Base-by-base conservation (phyloP, 1,139 yeast species). In the Sugiyamaella paludigena region DNA sequence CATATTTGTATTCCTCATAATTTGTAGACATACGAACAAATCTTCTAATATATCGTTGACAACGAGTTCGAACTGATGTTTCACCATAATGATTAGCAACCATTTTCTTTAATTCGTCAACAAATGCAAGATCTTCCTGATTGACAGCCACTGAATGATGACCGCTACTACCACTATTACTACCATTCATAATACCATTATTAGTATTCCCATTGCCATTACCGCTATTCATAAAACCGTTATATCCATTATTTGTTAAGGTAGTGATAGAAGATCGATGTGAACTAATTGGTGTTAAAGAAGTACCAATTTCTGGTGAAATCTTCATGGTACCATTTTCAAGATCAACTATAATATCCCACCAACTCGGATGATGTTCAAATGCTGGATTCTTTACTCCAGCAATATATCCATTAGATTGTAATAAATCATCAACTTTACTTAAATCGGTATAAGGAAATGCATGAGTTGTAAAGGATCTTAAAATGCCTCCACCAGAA, bases 381-480 rank as follows among this genome's bases (percentile, higher is more conserved):
- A 81, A 81, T 48, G 83, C 80, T 10, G 85, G 84, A 63, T 82
- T 81, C 55, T 81, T 80, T 43, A 83, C 83, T 9, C 87, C 87
- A 4, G 86, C 87, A 59, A 81, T 70, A 62, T 68, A 81, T 26
- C 81, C 79, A 15, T 73, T 76, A 52, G 81, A 77, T 51, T 72
- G 68, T 52, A 77, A 74, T 55, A 81, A 66, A 16, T 79, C 72
- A 53, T 80, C 84, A 26, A 79, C 78, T 56, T 81, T 80, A 32
- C 83, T 77, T 26, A 81, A 77, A 58, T 82, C 86, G 2, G 82
- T 73, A 51, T 81, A 79, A 1, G 87, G 87, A 60, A 80, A 81
- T 4, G 83, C 72, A 50, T 63, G 61, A 61, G 58, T 69, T 29
- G 76, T 66, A 34, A 79, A 63, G 8, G 83, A 81, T 39, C 79